These are phyloP conservation scores for bread wheat (Triticum aestivum) DNA, from an alignment of 176 grass and related monocot genomes.

Conservation along the genomic window IWGSC_CS_RefSeq_v2.1 NC_057806.1:549868577-549869076, in stretches of 20 bases:
- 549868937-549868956: constrained; percentile 20
- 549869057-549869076: background rate
- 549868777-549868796: constrained; percentile 48
- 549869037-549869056: constrained; percentile 24
- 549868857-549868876: background rate
- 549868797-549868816: constrained; percentile 43
- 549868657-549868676: constrained; percentile 35
- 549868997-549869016: background rate
- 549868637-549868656: constrained; percentile 12
- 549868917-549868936: background rate
- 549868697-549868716: constrained; percentile 17
- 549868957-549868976: background rate
- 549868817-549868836: background rate
- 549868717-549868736: background rate
- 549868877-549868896: background rate
- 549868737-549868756: background rate
- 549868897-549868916: background rate
- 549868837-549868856: background rate
- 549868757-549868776: constrained; percentile 25
- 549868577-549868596: background rate
- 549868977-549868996: background rate
- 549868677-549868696: constrained; percentile 18
- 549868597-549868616: constrained; percentile 40
- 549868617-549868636: constrained; percentile 31
- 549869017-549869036: constrained; percentile 38